Evolutionary conservation across 257 asterid species (phyloP).

Genomic region (Solanum chaucha): DNA sequence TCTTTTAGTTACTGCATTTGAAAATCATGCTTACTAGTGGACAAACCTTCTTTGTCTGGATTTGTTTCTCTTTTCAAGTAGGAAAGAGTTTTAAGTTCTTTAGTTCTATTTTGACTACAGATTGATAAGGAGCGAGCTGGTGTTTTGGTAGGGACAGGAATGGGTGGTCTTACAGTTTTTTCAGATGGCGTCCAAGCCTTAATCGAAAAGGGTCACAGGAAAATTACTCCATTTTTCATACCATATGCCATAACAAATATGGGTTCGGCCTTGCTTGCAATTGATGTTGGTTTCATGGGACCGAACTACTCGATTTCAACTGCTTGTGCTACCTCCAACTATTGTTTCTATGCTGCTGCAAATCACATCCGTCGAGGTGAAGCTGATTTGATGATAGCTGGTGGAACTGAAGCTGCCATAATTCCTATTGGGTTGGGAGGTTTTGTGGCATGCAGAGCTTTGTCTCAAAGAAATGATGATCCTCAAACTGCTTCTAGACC

Average conservation of each 20-base stretch:
- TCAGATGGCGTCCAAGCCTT: slow-evolving; percentile 84
- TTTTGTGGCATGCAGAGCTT: slow-evolving; percentile 89
- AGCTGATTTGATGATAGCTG: slow-evolving; percentile 87
- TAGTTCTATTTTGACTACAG: slow-evolving; percentile 24
- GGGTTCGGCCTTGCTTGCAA: slow-evolving; percentile 93
- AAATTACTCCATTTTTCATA: slow-evolving; percentile 83
- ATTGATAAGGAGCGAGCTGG: slow-evolving; percentile 84
- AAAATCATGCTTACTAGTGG: background rate
- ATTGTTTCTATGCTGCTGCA: slow-evolving; percentile 90
- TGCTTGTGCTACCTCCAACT: slow-evolving; percentile 96
- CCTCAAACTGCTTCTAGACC: slow-evolving; percentile 90
- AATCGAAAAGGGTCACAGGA: slow-evolving; percentile 70
- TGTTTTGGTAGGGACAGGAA: slow-evolving; percentile 84
- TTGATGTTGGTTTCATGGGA: slow-evolving; percentile 90
- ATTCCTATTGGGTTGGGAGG: slow-evolving; percentile 95
- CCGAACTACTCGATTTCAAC: slow-evolving; percentile 92
- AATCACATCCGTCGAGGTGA: slow-evolving; percentile 97
- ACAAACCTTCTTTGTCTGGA: background rate
- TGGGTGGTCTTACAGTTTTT: slow-evolving; percentile 89
- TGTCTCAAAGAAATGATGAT: slow-evolving; percentile 90
- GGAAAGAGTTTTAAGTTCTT: background rate
- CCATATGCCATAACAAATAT: slow-evolving; percentile 91
- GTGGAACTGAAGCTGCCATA: slow-evolving; percentile 94
- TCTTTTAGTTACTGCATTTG: background rate
- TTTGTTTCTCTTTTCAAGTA: background rate